Base-by-base conservation (phyloP, 2,329 filamentous ascomycete species). In the Pseudogymnoascus destructans region DNA sequence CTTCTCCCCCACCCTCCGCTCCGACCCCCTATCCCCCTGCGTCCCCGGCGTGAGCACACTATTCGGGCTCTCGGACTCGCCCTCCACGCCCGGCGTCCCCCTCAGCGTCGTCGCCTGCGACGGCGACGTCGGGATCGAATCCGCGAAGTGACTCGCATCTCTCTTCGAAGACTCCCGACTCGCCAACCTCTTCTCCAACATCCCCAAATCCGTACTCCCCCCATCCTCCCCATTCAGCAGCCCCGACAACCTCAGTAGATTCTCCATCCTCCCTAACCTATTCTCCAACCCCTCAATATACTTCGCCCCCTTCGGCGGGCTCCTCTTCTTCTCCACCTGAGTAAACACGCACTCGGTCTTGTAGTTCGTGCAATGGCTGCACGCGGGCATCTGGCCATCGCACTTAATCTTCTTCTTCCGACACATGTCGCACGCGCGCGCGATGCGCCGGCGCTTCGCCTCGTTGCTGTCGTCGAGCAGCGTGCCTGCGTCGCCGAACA, bases 241-340 rank as follows among this genome's bases (percentile, higher is more conserved):
- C 19, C 92, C 92, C 56, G 90, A 95, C 59, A 97, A 77, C 64
- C 87, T 82, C 64, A 97, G 73, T 59, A 98, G 74, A 62, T 88
- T 91, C 74, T 98, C 92, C 91, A 98, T 96, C 64, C 93, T 85
- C n/a, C 86, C 88, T 32, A 97, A 75, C 15, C 93, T 83, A 70
- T 97, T 97, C 73, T 98, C 92, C 54, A 98, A 78, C 10, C 91
- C 91, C 71, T 97, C 92, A 65, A 97, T 96, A 70, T 98, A 98
- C 73, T 97, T 97, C 58, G 93, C 93, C 60, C 93, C 92, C 77
- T 97, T 98, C 1, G 92, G 93, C 57, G 93, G 92, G 71, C 87
- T 93, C 60, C 93, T 82, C 79, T 98, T 98, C 83, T 98, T 98
- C 75, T 98, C 93, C 35, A 97, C 91, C 70, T 95, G 90, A 0